Percentiles rank a stretch among this genome's conserved stretches.
phyloP scores from a whole-genome alignment of 192 early-diverging fungal genomes.

The Dissophora ornata region DNA sequence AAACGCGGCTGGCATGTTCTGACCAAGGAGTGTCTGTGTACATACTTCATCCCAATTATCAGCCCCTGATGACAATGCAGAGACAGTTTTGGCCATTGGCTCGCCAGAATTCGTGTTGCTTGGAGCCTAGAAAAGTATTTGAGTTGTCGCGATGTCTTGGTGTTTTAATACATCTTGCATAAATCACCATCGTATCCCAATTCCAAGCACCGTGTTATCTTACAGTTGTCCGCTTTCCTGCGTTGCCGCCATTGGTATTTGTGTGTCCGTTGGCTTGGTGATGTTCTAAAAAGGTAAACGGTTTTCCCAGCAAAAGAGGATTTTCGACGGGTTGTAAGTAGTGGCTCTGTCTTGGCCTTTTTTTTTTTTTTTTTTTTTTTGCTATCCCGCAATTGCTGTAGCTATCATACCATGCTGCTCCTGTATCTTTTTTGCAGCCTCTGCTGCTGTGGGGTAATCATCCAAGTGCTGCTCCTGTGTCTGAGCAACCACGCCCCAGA shows the following conservation, averaged over 20 bases:
- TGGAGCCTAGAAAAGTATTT: constrained; percentile 6
- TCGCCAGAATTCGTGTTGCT: constrained; percentile 17
- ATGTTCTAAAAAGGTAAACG: constrained; percentile 6
- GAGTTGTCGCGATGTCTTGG: neutral
- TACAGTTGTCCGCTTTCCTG: constrained; percentile 13
- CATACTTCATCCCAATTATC: constrained; percentile 54
- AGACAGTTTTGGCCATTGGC: constrained; percentile 48
- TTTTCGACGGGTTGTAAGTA: no score
- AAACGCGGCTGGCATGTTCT: no score
- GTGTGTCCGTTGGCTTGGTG: constrained; percentile 1
- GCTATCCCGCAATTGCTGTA: no score
- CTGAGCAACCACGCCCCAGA: constrained; percentile 32
- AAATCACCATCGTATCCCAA: no score
- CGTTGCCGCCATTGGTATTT: neutral
- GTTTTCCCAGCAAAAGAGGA: neutral
- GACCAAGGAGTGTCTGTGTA: neutral
- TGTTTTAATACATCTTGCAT: no score
- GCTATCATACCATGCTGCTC: constrained; percentile 33
- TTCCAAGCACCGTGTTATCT: no score
- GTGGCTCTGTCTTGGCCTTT: neutral
- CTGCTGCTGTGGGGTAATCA: constrained; percentile 52
- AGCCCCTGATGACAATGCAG: constrained; percentile 29
- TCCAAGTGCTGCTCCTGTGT: constrained; percentile 23
- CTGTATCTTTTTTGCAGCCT: constrained; percentile 43
- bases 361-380: neutral